These are phyloP conservation scores for Tilletia indica DNA, from an alignment of 1,284 basidiomycete species.

Conservation along the genomic window DNA sequence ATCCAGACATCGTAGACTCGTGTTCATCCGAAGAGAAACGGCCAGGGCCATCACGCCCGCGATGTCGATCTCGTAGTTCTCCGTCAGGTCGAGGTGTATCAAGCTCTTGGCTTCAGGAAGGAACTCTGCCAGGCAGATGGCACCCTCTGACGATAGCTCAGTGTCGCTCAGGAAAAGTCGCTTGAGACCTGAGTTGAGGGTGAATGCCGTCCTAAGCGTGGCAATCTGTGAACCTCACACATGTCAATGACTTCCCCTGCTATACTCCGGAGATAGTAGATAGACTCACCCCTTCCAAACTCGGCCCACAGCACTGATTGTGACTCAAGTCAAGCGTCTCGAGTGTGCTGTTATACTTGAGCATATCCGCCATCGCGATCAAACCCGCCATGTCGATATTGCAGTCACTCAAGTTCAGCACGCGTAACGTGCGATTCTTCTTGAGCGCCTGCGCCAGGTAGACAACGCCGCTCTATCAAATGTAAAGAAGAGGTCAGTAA, in stretches of 20 bases:
- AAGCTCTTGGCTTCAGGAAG: conserved; percentile 82
- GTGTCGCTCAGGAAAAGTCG: conserved; percentile 87
- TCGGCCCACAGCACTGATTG: conserved; percentile 87
- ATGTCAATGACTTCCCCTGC: background rate
- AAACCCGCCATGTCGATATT: conserved; percentile 81
- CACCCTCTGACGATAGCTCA: conserved; percentile 75
- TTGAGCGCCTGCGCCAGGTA: conserved; percentile 94
- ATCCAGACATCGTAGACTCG: conserved; percentile 84
- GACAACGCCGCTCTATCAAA: conserved; percentile 64
- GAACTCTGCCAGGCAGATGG: conserved; percentile 93
- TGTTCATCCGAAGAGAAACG: conserved; percentile 77
- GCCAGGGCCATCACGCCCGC: conserved; percentile 89
- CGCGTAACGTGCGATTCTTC: conserved; percentile 88
- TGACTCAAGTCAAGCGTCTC: conserved; percentile 90
- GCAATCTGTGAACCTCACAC: conserved; percentile 31
- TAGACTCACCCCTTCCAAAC: conserved; percentile 71
- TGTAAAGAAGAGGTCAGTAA: background rate
- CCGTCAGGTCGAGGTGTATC: conserved; percentile 69
- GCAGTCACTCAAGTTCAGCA: conserved; percentile 90
- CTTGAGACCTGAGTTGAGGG: conserved; percentile 85
- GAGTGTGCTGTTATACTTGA: conserved; percentile 91
- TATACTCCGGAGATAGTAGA: background rate
- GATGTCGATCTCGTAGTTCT: conserved; percentile 67
- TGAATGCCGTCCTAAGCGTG: conserved; percentile 74
- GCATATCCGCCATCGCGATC: conserved; percentile 77